Conservation (phyloP, 345 rosid genomes). For the Eucalyptus polybractea region DNA sequence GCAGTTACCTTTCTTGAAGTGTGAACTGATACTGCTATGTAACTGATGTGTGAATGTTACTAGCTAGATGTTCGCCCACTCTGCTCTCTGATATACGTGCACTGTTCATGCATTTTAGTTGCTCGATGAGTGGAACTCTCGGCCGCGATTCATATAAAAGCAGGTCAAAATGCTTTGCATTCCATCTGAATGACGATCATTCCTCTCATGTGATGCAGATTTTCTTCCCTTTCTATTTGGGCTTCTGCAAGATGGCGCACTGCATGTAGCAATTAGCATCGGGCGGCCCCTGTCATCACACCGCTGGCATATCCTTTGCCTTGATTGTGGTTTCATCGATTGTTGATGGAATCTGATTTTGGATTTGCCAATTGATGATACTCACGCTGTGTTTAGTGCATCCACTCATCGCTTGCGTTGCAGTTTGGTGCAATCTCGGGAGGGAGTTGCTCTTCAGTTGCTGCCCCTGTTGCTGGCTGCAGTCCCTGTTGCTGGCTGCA, state of each 20-base stretch:
- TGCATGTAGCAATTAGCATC: not conserved
- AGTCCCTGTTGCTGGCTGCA: not conserved
- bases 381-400: not conserved
- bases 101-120: too few relatives aligned
- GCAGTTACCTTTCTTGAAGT: not conserved
- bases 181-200: not conserved
- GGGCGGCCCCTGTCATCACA: not conserved
- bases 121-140: not conserved
- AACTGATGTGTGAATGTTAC: not conserved
- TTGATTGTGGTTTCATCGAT: not conserved
- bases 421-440: constrained; percentile 26
- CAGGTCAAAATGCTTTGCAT: not conserved
- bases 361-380: constrained; percentile 34
- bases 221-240: not conserved
- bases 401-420: constrained; percentile 3
- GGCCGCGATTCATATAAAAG: not conserved
- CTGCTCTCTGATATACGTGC: not conserved
- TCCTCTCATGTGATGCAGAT: not conserved
- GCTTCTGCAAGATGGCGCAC: not conserved
- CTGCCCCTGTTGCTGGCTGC: not conserved
- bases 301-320: not conserved
- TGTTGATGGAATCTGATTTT: constrained; percentile 3
- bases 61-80: not conserved
- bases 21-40: not conserved
- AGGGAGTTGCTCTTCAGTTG: constrained; percentile 30